phyloP scores from a whole-genome alignment of 768 basidiomycete genomes.

The Mycena crocata region DNA sequence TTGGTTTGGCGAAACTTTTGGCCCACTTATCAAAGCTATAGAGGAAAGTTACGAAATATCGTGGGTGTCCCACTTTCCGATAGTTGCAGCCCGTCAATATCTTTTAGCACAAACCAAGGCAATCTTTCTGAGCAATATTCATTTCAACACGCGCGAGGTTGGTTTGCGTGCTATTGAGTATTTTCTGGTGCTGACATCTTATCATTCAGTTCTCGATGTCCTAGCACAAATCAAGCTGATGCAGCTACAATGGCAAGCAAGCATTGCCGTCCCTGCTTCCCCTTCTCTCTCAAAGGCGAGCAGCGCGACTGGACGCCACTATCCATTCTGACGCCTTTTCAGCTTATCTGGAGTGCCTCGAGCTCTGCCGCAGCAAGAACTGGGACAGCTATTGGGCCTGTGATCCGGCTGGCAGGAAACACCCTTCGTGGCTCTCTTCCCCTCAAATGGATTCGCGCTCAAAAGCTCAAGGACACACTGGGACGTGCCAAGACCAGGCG shows the following conservation, averaged over 20 bases:
- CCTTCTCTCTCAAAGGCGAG: conserved; percentile 13
- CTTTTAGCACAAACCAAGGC: background rate
- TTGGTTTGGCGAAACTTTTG: conserved; percentile 12
- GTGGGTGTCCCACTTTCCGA: background rate
- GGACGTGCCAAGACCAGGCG: background rate
- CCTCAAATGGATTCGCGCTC: conserved; percentile 9
- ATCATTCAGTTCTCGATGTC: conserved; percentile 6
- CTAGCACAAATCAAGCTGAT: conserved; percentile 7
- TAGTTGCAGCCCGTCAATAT: background rate
- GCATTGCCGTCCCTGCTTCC: background rate
- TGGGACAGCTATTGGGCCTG: background rate
- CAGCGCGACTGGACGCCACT: background rate
- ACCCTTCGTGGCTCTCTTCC: conserved; percentile 8
- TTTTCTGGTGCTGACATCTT: background rate
- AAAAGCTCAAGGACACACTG: conserved; percentile 5
- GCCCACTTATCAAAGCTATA: conserved; percentile 3
- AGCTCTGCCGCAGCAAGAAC: background rate
- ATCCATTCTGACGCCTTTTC: background rate
- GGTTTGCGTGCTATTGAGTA: background rate
- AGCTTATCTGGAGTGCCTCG: conserved; percentile 14
- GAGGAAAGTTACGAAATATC: background rate
- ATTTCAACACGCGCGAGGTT: background rate
- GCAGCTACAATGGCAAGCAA: conserved; percentile 6
- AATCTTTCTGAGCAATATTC: background rate
- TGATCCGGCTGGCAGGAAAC: conserved; percentile 8